A percentile compares a stretch with the other conserved stretches of the same genome.
phyloP scores from a whole-genome alignment of 805 yeast species.

The Jamesozyma piceae region DNA sequence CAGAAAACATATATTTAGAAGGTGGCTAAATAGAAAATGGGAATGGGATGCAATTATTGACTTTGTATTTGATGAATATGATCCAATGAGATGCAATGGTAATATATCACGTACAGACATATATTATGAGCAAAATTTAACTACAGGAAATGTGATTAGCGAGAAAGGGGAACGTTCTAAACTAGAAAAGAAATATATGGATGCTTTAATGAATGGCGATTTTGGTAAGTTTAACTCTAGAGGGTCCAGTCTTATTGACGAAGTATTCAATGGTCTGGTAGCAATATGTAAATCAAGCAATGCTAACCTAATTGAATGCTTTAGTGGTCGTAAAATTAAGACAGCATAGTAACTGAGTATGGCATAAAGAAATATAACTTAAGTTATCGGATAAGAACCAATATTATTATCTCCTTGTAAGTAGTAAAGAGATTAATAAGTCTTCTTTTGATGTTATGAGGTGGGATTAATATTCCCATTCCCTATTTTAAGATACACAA shows the following conservation, averaged over 20 bases:
- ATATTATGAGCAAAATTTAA: background rate
- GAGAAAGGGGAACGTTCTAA: background rate
- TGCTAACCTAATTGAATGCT: background rate
- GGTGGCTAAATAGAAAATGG: conserved; percentile 7
- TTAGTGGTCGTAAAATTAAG: background rate
- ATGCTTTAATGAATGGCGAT: background rate
- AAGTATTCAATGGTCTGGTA: conserved; percentile 2
- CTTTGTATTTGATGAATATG: conserved; percentile 3
- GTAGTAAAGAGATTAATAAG: no score
- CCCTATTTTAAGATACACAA: no score
- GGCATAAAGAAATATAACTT: no score
- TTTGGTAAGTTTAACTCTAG: conserved; percentile 1
- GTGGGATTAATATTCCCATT: no score
- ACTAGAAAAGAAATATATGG: background rate
- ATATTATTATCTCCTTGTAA: no score
- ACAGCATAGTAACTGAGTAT: background rate
- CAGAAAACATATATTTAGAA: conserved; percentile 6
- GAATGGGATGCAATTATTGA: conserved; percentile 8
- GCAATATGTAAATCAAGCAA: background rate
- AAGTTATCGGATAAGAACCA: no score
- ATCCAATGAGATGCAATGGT: background rate
- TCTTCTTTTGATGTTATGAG: no score
- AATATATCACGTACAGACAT: background rate
- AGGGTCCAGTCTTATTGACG: conserved; percentile 1
- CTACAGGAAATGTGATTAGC: background rate